These are phyloP conservation scores for Tolypocladium tropicale DNA, from an alignment of 2,329 filamentous ascomycete genomes.

Conservation along the genomic window DNA sequence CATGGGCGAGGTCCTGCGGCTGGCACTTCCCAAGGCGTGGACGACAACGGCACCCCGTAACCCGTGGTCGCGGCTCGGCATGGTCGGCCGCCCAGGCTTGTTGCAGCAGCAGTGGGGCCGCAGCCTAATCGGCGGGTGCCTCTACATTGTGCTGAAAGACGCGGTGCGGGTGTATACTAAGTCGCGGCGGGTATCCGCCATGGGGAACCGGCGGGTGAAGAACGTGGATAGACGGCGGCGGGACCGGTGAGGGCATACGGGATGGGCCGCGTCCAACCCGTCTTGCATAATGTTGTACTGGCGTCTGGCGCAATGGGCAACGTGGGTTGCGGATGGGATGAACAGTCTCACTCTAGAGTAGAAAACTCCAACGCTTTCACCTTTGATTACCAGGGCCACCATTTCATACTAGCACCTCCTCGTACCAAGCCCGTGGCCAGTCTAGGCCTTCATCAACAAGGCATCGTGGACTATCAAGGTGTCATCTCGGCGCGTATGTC, in stretches of 20 bases:
- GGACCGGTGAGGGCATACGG: not conserved
- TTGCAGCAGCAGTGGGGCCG: conserved; percentile 81
- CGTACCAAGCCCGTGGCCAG: no score
- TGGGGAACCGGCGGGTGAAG: conserved; percentile 42
- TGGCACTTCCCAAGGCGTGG: conserved; percentile 59
- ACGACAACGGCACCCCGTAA: conserved; percentile 31
- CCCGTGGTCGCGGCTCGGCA: conserved; percentile 11
- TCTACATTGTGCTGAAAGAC: conserved; percentile 79
- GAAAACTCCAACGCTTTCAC: no score
- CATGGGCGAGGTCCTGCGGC: conserved; percentile 65
- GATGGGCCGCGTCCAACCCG: not conserved
- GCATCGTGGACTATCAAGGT: no score
- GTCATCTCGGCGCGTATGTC: no score
- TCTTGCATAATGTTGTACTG: not conserved
- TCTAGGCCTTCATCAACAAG: no score
- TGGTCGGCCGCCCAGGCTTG: conserved; percentile 45
- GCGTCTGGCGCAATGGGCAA: no score
- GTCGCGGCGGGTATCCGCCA: conserved; percentile 48
- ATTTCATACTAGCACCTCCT: no score
- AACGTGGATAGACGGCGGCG: conserved; percentile 32
- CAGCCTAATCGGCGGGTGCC: conserved; percentile 76
- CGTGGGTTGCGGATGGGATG: no score
- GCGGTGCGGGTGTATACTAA: conserved; percentile 51
- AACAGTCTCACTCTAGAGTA: no score
- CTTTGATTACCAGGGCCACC: no score